Evolutionary conservation across 2,329 filamentous ascomycete species (phyloP).

Genomic region (Venturia aucupariae): DNA sequence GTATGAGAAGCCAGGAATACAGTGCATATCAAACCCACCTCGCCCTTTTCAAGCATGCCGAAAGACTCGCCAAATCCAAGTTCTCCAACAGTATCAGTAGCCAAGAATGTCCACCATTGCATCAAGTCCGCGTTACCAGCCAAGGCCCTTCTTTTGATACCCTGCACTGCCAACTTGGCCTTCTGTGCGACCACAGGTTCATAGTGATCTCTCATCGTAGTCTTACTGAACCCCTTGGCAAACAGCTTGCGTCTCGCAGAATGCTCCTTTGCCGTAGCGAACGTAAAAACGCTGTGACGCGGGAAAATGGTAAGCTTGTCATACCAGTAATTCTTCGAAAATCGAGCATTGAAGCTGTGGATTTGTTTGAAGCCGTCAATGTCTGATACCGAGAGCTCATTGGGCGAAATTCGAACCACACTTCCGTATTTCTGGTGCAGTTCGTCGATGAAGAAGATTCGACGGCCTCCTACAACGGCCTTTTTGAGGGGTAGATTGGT

Average conservation of each 20-base stretch:
- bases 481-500: conserved; percentile 29
- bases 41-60: conserved; percentile 29
- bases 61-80: conserved; percentile 33
- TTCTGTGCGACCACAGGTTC: conserved; percentile 27
- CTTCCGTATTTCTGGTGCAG: conserved; percentile 40
- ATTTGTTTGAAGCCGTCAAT: conserved; percentile 23
- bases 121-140: conserved; percentile 26
- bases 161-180: conserved; percentile 24
- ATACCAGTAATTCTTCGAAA: conserved; percentile 25
- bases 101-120: conserved; percentile 32
- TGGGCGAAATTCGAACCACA: conserved; percentile 39
- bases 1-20: neutral
- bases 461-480: conserved; percentile 28
- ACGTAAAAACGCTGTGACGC: conserved; percentile 28
- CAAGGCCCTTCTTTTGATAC: conserved; percentile 23
- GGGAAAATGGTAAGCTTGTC: conserved; percentile 18
- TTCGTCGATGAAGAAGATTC: conserved; percentile 32
- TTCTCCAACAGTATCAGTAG: conserved; percentile 30
- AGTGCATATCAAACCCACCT: conserved; percentile 19
- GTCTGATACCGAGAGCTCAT: conserved; percentile 33
- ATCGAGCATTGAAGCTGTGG: conserved; percentile 21
- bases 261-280: conserved; percentile 29
- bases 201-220: conserved; percentile 28
- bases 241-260: conserved; percentile 28
- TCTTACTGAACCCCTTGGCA: conserved; percentile 28